A percentile compares a stretch with the other conserved stretches of the same genome.
These are phyloP conservation scores for Cymodocea nodosa DNA, from an alignment of 116 monocot genomes.

Conservation along the genomic window DNA sequence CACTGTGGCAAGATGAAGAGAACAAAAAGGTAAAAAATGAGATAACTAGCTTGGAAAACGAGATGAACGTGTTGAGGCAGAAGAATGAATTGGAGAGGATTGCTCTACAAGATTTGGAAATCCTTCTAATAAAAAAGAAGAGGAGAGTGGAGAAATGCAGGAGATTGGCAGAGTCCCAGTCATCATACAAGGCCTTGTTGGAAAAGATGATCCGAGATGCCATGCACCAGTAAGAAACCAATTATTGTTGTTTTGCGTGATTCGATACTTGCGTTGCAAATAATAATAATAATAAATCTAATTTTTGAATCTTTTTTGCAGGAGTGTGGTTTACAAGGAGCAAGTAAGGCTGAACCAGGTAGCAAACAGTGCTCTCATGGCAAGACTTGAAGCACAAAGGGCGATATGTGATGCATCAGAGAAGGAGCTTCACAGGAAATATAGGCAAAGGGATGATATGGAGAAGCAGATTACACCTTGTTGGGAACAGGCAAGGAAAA, in stretches of 20 bases:
- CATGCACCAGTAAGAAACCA: slow-evolving; percentile 73
- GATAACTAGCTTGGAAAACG: slow-evolving; percentile 36
- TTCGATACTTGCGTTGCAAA: not conserved
- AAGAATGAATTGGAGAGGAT: slow-evolving; percentile 52
- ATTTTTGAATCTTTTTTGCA: slow-evolving; percentile 12
- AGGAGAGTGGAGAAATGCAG: slow-evolving; percentile 76
- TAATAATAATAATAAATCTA: not conserved
- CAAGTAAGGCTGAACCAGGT: slow-evolving; percentile 73
- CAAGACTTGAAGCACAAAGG: slow-evolving; percentile 80
- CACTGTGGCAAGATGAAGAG: slow-evolving; percentile 46
- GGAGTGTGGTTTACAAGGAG: slow-evolving; percentile 84
- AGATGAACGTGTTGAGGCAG: slow-evolving; percentile 37
- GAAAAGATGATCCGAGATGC: slow-evolving; percentile 94
- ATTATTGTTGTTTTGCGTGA: not conserved
- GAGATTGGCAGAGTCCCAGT: slow-evolving; percentile 67
- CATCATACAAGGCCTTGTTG: slow-evolving; percentile 46
- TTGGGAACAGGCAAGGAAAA: slow-evolving; percentile 38
- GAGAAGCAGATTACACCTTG: slow-evolving; percentile 38
- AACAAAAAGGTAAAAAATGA: slow-evolving; percentile 46
- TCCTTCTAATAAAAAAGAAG: slow-evolving; percentile 30
- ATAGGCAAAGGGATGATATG: slow-evolving; percentile 50
- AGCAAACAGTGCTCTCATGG: slow-evolving; percentile 51
- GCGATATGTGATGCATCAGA: slow-evolving; percentile 55
- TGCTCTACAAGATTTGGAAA: slow-evolving; percentile 57
- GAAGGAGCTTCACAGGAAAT: slow-evolving; percentile 48